A percentile compares a stretch with the other conserved stretches of the same genome.
phyloP scores from a whole-genome alignment of 192 early-diverging fungal genomes.

The Diversispora epigaea region DNA sequence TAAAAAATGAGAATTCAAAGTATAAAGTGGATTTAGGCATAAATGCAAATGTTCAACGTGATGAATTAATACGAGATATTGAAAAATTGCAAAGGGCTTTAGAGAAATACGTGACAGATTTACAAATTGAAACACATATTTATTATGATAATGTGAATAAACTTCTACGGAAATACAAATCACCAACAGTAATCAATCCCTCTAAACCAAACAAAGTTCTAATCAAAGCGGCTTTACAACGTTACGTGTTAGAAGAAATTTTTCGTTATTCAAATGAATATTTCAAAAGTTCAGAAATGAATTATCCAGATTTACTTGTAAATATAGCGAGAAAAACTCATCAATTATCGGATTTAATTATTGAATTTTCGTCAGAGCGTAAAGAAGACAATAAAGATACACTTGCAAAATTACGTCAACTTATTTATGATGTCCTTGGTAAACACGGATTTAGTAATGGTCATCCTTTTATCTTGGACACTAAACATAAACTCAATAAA shows the following conservation, averaged over 20 bases:
- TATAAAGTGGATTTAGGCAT: conserved; percentile 4
- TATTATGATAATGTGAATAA: neutral
- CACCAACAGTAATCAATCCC: neutral
- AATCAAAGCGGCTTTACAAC: conserved; percentile 3
- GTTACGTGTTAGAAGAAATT: neutral
- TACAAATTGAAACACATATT: neutral
- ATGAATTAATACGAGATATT: neutral
- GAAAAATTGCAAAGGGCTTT: neutral
- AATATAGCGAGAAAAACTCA: neutral
- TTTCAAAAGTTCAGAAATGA: neutral
- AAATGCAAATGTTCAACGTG: neutral
- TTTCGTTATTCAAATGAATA: neutral
- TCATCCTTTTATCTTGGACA: neutral
- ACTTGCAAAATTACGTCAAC: conserved; percentile 16
- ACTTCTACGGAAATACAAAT: neutral
- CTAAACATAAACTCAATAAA: neutral
- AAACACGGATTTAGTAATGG: neutral
- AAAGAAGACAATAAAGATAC: neutral
- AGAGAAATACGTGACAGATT: neutral
- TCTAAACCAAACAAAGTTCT: neutral
- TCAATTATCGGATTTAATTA: neutral
- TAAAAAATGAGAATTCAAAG: neutral
- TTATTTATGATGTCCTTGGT: conserved; percentile 8
- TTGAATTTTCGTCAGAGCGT: neutral
- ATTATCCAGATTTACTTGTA: neutral